A percentile compares a stretch with the other conserved stretches of the same genome.
phyloP scores from a whole-genome alignment of 2,329 filamentous ascomycete genomes.

The Aspergillus intermedius region DNA sequence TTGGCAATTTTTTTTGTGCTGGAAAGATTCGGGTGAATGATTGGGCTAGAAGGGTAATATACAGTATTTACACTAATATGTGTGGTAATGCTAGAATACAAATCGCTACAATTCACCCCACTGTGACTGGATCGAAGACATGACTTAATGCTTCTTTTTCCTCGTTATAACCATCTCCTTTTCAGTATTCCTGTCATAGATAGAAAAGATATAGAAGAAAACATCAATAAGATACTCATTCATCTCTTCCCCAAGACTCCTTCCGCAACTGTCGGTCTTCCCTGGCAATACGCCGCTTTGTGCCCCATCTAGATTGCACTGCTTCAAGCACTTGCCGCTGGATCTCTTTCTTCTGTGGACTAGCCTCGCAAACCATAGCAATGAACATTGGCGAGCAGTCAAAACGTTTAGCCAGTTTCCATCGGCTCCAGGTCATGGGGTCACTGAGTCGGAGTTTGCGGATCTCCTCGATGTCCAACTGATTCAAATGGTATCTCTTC shows the following conservation, averaged over 20 bases:
- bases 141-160: background rate
- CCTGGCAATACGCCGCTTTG: constrained; percentile 52
- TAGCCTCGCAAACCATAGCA: constrained; percentile 51
- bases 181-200: background rate
- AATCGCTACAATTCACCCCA: background rate
- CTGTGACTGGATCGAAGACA: too few species aligned
- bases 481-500: constrained; percentile 57
- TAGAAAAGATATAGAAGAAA: background rate
- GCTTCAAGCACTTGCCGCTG: constrained; percentile 45
- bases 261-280: constrained; percentile 56
- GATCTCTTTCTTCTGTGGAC: constrained; percentile 42
- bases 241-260: constrained; percentile 55
- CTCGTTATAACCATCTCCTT: background rate
- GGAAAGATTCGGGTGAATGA: background rate
- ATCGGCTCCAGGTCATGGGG: constrained; percentile 54
- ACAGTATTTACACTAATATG: background rate
- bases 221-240: constrained; percentile 28
- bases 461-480: constrained; percentile 54
- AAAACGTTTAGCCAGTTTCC: constrained; percentile 56
- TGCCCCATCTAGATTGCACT: constrained; percentile 56
- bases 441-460: constrained; percentile 48
- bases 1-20: too few species aligned
- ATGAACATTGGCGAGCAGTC: constrained; percentile 58
- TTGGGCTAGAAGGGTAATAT: background rate
- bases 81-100: constrained; percentile 1